These are phyloP conservation scores for Wallemia mellicola DNA, from an alignment of 1,284 basidiomycete genomes.

Conservation along the genomic window DNA sequence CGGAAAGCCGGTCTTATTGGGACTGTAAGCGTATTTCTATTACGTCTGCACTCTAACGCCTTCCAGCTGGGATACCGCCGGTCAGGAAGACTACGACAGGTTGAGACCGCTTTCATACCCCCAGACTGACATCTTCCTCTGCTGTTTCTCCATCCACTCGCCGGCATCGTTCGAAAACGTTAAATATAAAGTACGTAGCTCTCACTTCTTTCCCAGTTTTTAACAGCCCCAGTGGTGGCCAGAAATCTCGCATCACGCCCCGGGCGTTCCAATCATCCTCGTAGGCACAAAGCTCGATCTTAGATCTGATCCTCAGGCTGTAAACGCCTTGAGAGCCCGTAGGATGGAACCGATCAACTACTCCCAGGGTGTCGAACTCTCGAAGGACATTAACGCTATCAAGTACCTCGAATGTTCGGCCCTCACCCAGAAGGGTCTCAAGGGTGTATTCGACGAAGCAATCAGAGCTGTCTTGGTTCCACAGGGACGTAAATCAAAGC, in stretches of 20 bases:
- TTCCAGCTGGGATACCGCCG: slow-evolving; percentile 69
- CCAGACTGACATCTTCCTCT: slow-evolving; percentile 95
- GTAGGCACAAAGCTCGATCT: slow-evolving; percentile 96
- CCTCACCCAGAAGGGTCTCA: slow-evolving; percentile 76
- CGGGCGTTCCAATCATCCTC: slow-evolving; percentile 46
- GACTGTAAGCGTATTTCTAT: slow-evolving; percentile 20
- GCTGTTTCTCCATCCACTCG: slow-evolving; percentile 92
- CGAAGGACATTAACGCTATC: slow-evolving; percentile 45
- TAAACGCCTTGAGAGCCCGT: slow-evolving; percentile 74
- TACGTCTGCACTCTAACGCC: not conserved
- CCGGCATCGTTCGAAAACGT: slow-evolving; percentile 97
- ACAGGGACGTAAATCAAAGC: slow-evolving; percentile 11
- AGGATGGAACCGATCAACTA: slow-evolving; percentile 85
- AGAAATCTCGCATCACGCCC: slow-evolving; percentile 88
- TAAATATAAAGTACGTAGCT: slow-evolving; percentile 48
- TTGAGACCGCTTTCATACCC: slow-evolving; percentile 93
- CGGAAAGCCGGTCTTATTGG: slow-evolving; percentile 88
- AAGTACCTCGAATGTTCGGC: slow-evolving; percentile 95
- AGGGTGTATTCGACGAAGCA: slow-evolving; percentile 81
- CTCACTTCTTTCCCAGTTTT: not conserved
- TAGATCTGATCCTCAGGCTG: slow-evolving; percentile 69
- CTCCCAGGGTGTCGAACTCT: slow-evolving; percentile 57
- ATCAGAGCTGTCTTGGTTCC: slow-evolving; percentile 30
- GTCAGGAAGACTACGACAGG: slow-evolving; percentile 94
- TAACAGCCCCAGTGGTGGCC: slow-evolving; percentile 17